A percentile compares a stretch with the other conserved stretches of the same genome.
These are phyloP conservation scores for Conringia planisiliqua DNA, from an alignment of 345 rosid genomes.

Conservation along the genomic window DNA sequence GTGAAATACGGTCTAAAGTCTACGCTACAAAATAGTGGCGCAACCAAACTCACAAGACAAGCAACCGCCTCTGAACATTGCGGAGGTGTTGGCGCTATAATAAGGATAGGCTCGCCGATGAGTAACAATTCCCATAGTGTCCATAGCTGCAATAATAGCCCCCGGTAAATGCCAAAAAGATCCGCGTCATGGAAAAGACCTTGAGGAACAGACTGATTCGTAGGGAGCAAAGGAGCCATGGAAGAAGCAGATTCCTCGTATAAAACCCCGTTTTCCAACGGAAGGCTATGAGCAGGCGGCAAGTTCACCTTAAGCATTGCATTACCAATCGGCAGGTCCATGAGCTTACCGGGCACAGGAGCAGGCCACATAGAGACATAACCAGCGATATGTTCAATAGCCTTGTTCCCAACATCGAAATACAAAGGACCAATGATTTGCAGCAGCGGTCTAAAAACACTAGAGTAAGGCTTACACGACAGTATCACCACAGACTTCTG, in stretches of 20 bases:
- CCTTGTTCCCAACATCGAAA: conserved; percentile 79
- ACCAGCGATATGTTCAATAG: conserved; percentile 79
- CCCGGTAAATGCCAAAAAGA: conserved; percentile 79
- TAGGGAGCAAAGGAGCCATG: conserved; percentile 91
- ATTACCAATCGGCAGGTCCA: conserved; percentile 96
- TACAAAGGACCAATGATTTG: conserved; percentile 96
- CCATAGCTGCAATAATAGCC: conserved; percentile 90
- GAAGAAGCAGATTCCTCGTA: conserved; percentile 79
- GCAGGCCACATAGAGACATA: conserved; percentile 92
- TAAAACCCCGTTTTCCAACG: conserved; percentile 55
- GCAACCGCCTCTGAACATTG: conserved; percentile 98
- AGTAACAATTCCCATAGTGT: conserved; percentile 86
- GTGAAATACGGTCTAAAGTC: conserved; percentile 99
- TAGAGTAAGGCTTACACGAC: conserved; percentile 73
- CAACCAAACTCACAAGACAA: conserved; percentile 88
- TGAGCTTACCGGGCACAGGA: conserved; percentile 76
- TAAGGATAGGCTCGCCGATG: conserved; percentile 88
- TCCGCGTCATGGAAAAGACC: conserved; percentile 97
- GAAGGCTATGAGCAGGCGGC: conserved; percentile 89
- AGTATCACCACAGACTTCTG: conserved; percentile 92
- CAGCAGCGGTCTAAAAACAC: conserved; percentile 84
- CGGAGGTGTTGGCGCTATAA: conserved; percentile 94
- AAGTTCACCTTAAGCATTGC: conserved; percentile 80
- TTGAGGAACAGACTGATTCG: conserved; percentile 86
- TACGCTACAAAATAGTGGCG: conserved; percentile 77